phyloP scores from a whole-genome alignment of 2,329 filamentous ascomycete genomes.

The Aureobasidium sp. region DNA sequence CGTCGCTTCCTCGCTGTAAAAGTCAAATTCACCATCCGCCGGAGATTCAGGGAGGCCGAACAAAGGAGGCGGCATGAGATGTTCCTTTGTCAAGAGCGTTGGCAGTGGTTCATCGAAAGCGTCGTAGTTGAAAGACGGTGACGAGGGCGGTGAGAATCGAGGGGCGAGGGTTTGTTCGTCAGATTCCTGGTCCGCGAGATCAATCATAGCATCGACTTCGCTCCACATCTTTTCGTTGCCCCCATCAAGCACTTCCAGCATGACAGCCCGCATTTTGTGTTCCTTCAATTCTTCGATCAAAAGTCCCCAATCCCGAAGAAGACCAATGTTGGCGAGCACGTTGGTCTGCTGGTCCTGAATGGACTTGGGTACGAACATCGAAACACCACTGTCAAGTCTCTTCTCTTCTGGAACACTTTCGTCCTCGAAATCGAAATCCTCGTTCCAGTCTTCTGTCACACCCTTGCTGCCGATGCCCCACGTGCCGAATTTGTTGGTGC shows the following conservation, averaged over 20 bases:
- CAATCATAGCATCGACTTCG: constrained; percentile 80
- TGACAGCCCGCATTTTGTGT: constrained; percentile 59
- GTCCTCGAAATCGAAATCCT: constrained; percentile 73
- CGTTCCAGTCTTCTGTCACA: constrained; percentile 80
- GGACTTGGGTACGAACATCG: constrained; percentile 66
- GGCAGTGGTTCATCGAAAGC: constrained; percentile 44
- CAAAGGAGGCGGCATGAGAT: background rate
- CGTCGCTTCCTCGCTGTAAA: background rate
- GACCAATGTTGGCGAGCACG: constrained; percentile 73
- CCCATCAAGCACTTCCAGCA: constrained; percentile 56
- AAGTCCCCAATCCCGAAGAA: constrained; percentile 70
- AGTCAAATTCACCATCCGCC: background rate
- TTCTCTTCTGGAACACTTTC: constrained; percentile 28
- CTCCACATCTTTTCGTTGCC: constrained; percentile 57
- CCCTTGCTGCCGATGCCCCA: constrained; percentile 74
- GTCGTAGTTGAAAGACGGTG: constrained; percentile 49
- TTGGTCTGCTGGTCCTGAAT: constrained; percentile 76
- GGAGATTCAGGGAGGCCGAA: background rate
- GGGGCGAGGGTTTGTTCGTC: constrained; percentile 45
- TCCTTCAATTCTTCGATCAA: constrained; percentile 77
- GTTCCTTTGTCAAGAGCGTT: background rate
- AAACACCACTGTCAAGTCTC: constrained; percentile 36
- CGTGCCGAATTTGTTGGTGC: constrained; percentile 65
- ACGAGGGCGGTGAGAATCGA: constrained; percentile 46
- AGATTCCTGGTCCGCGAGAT: constrained; percentile 61